Base-by-base conservation (phyloP, 2,329 filamentous ascomycete species). In the Sclerotinia minor region DNA sequence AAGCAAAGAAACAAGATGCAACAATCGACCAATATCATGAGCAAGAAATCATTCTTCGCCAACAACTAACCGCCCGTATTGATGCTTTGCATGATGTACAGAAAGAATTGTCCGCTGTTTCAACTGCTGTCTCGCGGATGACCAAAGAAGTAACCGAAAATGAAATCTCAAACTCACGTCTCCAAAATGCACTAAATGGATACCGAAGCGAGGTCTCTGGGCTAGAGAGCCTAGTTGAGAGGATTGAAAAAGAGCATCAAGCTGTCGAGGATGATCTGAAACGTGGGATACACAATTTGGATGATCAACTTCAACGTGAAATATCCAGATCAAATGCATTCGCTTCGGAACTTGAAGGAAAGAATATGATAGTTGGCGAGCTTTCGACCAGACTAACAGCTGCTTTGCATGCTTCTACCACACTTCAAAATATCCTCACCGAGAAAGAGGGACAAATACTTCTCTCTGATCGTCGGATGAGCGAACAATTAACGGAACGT, bases 1-100 rank as follows among this genome's bases (percentile, higher is more conserved):
- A 79, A 65, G 78, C 77, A 11, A 81, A 79, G 38, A 82, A 84
- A 59, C 80, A 78, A 52, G 85, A 87, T 59, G 80, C 80, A n/a
- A 76, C 79, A 38, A 83, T 89, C 45, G 86, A 88, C 73, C 84
- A 88, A 76, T 86, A 87, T 76, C 85, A 85, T 73, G 81, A 81
- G 29, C 81, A 84, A 7, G 85, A 88, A 77, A 76, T 80, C 0
- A 83, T 82, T 0, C 79, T 89, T 17, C 81, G 85, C 1, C 81
- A 85, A 70, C 86, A 89, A 72, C 82, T 89, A 4, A 79, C 80
- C 13, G 81, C 83, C 0, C 80, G 85, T 0, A 83, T 85, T 0
- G 79, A 80, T 0, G 83, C 81, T 24, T 84, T 84, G 79, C 82
- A 85, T 44, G 77, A 75, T 0, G 76, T 87, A 35, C 77, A 77